Conservation (phyloP, 75 land plant genomes). For the Selaginella moellendorffii region DNA sequence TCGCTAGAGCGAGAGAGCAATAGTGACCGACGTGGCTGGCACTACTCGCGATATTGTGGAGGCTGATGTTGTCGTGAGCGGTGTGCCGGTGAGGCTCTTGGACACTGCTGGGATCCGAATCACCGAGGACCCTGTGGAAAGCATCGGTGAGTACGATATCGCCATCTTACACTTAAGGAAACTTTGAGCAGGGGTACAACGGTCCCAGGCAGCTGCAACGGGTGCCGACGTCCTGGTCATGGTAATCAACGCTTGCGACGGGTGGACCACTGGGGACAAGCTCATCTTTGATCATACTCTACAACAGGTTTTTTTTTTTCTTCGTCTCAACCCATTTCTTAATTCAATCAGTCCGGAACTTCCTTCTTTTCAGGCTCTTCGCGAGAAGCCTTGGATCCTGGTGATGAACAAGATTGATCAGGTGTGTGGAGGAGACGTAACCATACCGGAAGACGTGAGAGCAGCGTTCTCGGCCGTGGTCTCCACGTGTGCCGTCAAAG, state of each 20-base stretch:
- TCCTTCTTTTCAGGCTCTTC: neutral
- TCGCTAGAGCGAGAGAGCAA: conserved; percentile 90
- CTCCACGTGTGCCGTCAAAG: conserved; percentile 59
- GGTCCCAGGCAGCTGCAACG: conserved; percentile 71
- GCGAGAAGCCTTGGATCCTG: conserved; percentile 28
- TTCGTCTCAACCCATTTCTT: no score
- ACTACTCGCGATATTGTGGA: conserved; percentile 95
- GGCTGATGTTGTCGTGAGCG: conserved; percentile 58
- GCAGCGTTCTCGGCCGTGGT: conserved; percentile 38
- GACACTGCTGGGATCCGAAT: conserved; percentile 95
- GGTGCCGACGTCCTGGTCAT: conserved; percentile 84
- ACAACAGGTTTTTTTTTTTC: no score
- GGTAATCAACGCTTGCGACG: conserved; percentile 74
- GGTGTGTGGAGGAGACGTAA: conserved; percentile 27
- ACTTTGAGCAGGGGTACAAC: conserved; percentile 55
- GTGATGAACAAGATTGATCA: conserved; percentile 85
- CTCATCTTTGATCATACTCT: conserved; percentile 27
- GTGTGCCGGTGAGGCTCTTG: conserved; percentile 80
- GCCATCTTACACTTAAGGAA: neutral
- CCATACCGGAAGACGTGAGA: conserved; percentile 16
- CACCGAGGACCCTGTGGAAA: conserved; percentile 80
- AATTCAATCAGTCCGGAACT: no score
- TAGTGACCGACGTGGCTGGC: conserved; percentile 89
- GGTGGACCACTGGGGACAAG: conserved; percentile 73
- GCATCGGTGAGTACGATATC: conserved; percentile 49